Conservation (phyloP, 225 moss, liverwort and hornwort species). For the Sphagnum tenellum region DNA sequence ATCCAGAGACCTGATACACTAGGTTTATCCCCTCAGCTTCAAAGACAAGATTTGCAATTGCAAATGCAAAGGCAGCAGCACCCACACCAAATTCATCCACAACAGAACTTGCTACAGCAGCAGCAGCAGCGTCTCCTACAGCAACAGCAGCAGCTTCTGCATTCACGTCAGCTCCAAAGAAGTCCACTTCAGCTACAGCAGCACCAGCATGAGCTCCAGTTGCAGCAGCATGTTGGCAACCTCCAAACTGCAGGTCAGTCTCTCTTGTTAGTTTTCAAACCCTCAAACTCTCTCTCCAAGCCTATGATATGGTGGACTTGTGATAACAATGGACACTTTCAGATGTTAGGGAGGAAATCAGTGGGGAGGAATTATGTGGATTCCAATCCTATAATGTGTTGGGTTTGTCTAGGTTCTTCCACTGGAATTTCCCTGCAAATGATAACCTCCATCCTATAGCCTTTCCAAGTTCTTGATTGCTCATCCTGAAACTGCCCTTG, state of each 20-base stretch:
- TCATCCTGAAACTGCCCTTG: no score
- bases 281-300: no score
- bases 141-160: constrained; percentile 25
- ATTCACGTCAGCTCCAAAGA: constrained; percentile 30
- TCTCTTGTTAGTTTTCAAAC: background rate
- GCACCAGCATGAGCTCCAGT: constrained; percentile 37
- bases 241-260: constrained; percentile 37
- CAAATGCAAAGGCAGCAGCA: constrained; percentile 41
- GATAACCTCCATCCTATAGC: no score
- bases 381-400: background rate
- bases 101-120: constrained; percentile 25
- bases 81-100: constrained; percentile 12
- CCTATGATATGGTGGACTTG: no score
- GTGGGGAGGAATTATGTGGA: no score
- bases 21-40: constrained; percentile 36
- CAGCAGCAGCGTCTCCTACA: constrained; percentile 34
- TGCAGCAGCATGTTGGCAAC: constrained; percentile 35
- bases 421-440: no score
- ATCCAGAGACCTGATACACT: constrained; percentile 33
- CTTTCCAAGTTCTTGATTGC: no score
- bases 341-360: no score
- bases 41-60: constrained; percentile 43
- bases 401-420: background rate
- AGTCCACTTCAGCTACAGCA: constrained; percentile 21
- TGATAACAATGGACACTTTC: no score